Conservation (phyloP, 345 rosid species). For the Ceriops zippeliana region DNA sequence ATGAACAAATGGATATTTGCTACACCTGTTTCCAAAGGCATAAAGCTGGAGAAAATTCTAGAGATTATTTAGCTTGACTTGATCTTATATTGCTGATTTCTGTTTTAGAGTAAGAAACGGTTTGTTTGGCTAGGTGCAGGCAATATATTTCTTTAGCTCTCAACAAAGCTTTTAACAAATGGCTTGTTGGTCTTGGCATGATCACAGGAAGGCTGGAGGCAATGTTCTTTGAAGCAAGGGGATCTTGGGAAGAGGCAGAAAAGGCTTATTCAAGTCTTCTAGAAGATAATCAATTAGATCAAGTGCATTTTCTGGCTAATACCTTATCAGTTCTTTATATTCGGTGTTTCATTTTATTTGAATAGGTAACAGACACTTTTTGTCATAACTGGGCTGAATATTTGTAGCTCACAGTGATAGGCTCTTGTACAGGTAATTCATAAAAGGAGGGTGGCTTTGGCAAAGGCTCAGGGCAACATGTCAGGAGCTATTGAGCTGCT, state of each 20-base stretch:
- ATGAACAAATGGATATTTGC: no score
- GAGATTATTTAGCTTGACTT: no score
- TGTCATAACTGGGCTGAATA: constrained; percentile 2
- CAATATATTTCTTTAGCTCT: background rate
- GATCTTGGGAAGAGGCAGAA: constrained; percentile 85
- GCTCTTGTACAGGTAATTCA: constrained; percentile 51
- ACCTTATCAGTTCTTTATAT: background rate
- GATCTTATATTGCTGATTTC: no score
- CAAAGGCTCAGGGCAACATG: constrained; percentile 80
- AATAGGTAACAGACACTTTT: background rate
- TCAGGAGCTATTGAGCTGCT: constrained; percentile 72
- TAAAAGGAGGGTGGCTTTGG: constrained; percentile 86
- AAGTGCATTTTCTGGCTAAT: constrained; percentile 37
- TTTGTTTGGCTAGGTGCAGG: background rate
- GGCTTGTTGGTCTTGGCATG: background rate
- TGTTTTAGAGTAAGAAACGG: no score
- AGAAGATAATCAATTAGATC: constrained; percentile 88
- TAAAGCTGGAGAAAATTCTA: no score
- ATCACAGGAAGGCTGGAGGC: constrained; percentile 75
- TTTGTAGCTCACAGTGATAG: constrained; percentile 5
- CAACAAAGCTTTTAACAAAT: constrained; percentile 4
- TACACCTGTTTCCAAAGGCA: no score
- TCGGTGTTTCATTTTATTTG: background rate
- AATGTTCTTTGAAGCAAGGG: constrained; percentile 88
- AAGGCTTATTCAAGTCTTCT: constrained; percentile 77